phyloP scores from a whole-genome alignment of 352 stramenopile species.

The Pilasporangium apinafurcum region DNA sequence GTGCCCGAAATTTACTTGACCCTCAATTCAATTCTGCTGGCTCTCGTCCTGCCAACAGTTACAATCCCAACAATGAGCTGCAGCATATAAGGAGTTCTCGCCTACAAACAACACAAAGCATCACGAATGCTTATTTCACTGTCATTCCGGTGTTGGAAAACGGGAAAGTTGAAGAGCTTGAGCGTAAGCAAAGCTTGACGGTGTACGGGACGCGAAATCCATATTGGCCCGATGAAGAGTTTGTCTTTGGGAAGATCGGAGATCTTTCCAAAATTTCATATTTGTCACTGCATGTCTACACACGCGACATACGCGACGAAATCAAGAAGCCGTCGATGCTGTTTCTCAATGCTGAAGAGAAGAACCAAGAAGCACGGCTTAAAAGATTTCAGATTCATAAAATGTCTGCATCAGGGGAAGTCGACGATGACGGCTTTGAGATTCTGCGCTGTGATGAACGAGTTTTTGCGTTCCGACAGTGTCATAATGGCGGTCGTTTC shows the following conservation, averaged over 20 bases:
- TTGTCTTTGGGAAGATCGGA: conserved; percentile 52
- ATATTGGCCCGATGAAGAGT: conserved; percentile 54
- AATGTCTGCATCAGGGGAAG: conserved; percentile 33
- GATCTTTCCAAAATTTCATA: conserved; percentile 47
- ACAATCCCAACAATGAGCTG: too few relatives aligned
- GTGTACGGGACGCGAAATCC: conserved; percentile 59
- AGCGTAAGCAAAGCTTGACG: conserved; percentile 55
- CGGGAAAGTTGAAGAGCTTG: conserved; percentile 27
- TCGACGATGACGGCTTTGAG: conserved; percentile 41
- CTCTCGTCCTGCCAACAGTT: too few relatives aligned
- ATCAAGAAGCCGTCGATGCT: conserved; percentile 16
- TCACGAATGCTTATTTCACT: conserved; percentile 61
- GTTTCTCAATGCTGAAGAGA: conserved; percentile 30
- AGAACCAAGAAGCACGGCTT: conserved; percentile 19
- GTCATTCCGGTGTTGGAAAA: conserved; percentile 45
- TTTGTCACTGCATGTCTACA: conserved; percentile 66
- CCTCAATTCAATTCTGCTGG: neutral
- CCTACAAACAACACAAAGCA: too few relatives aligned
- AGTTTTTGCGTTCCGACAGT: conserved; percentile 57
- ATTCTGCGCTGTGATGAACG: conserved; percentile 52
- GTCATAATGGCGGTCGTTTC: conserved; percentile 45
- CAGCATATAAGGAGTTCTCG: too few relatives aligned
- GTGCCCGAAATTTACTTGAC: conserved; percentile 33
- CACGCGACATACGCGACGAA: conserved; percentile 35
- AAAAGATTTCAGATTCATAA: conserved; percentile 48